Evolutionary conservation across 352 stramenopile genomes (phyloP), one percentile per base, ranked within the genome.

Genomic region (Globisporangium nunn): DNA sequence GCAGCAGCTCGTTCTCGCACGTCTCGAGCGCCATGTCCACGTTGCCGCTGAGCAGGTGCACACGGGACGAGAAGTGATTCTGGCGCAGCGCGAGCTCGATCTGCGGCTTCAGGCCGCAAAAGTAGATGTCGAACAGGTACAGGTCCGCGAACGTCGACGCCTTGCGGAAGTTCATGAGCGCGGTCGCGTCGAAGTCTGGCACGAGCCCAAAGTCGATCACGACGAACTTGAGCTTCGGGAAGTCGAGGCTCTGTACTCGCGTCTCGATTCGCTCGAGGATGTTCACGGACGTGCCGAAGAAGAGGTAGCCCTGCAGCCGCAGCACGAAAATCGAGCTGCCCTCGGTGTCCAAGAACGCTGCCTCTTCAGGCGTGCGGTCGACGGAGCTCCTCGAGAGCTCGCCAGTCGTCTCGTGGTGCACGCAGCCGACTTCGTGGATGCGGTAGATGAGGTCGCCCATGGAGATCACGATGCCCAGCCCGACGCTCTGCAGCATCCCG

Each of bases 201-300:
- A 93, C 83, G 31, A 88, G 78, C 2, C 82, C 83, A 52, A 93
- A 88, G 57, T 93, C 83, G 41, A 93, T 86, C 43, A 91, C 69
- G 6, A 91, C 68, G 51, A 72, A 87, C 52, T 78, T 51, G 28
- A 93, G 68, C 33, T 81, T 84, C 14, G 63, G 46, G 40, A 74
- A 79, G n/a, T 86, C 70, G 30, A 86, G 59, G 6, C 64, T 79
- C 35, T 78, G 76, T 54, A 88, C 71, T 6, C 80, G 74, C 23
- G 78, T 88, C 50, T 88, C 76, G 35, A 93, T 89, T 8, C 80
- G 73, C 52, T 88, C 75, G 3, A 91, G 50, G 39, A 93, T 82
- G 29, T 87, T 87, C 6, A 91, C 82, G 7, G 80, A 89, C 7
- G 81, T 93, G 6, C 80, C 83, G 55, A 93, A 93, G 66, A 88